Evolutionary conservation across 148 eudicot species (phyloP), one percentile per base, ranked within the genome.

Genomic region (Rhododendron ferrugineum): DNA sequence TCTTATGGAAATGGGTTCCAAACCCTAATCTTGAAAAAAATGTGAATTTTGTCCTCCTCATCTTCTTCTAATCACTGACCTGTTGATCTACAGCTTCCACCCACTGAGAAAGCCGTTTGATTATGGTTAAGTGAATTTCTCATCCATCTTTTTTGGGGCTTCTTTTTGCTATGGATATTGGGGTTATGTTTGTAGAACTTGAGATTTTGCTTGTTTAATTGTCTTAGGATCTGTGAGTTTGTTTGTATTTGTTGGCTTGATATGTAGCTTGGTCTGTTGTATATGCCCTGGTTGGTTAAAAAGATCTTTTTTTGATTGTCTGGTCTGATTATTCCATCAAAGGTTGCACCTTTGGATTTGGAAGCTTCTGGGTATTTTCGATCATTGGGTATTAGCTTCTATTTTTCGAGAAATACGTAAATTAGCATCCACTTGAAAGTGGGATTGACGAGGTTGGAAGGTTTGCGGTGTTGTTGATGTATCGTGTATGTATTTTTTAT

Each of bases 191-290:
- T 47, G 7, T 32, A 83, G 78, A 70, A 72, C 2, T 47, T 70
- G 85, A 66, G 32, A 68, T 6, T 50, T 2, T 66, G 40, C n/a
- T 30, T 70, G 47, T 75, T 49, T 46, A 46, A 62, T 82, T 82
- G 22, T 84, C 34, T 20, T 84, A 28, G 30, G 80, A 73, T 84
- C 23, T 49, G 34, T 50, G 85, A 49, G 28, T 79, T 74, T 70
- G 40, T 26, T 70, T 34, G 85, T 30, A 54, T 79, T 74, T 70
- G 75, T 26, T 70, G 75, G 83, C 40, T 80, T 14, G 72, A 36
- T 56, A 11, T 83, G 87, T 50, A 26, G 46, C 42, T 68, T 64
- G 79, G 9, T 81, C 36, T 32, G 22, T 13, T 78, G 79, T 77
- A 52, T 82, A 62, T 84, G 11, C 52, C 23, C 28, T 2, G 30